Percentiles rank a stretch among this genome's conserved stretches.
Evolutionary conservation across 176 grass and related monocot genomes (phyloP).

Genomic region (Musa beccarii): DNA sequence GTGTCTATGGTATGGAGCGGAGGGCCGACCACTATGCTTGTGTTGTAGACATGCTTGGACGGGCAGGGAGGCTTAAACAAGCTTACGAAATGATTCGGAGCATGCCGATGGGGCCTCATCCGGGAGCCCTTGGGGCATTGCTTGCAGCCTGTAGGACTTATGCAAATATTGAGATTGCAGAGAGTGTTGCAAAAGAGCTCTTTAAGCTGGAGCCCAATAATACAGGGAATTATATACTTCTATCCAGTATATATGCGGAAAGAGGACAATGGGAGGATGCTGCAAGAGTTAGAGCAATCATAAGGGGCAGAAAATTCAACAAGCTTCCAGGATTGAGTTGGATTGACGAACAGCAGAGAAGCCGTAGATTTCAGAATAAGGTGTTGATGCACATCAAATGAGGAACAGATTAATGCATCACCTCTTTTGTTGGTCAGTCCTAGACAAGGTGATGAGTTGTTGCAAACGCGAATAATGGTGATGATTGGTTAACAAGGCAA

Average conservation of each 20-base stretch:
- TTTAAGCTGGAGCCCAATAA: slow-evolving; percentile 66
- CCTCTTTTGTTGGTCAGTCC: not conserved
- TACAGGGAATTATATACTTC: slow-evolving; percentile 68
- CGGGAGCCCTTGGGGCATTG: slow-evolving; percentile 57
- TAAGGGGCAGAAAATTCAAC: slow-evolving; percentile 37
- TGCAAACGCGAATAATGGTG: not conserved
- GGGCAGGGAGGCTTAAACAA: slow-evolving; percentile 55
- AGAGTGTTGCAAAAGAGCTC: slow-evolving; percentile 51
- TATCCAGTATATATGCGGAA: slow-evolving; percentile 62
- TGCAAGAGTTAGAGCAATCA: slow-evolving; percentile 42
- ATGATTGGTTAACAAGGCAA: not conserved
- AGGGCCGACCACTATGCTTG: slow-evolving; percentile 52
- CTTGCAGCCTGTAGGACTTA: slow-evolving; percentile 71
- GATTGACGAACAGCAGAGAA: slow-evolving; percentile 35
- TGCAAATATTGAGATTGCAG: slow-evolving; percentile 59
- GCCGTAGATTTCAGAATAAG: slow-evolving; percentile 18
- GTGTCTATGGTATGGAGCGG: slow-evolving; percentile 35
- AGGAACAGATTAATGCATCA: not conserved
- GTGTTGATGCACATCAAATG: slow-evolving; percentile 16
- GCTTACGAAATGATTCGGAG: slow-evolving; percentile 46
- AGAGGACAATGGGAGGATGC: slow-evolving; percentile 59
- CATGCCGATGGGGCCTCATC: slow-evolving; percentile 58
- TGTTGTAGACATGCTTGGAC: slow-evolving; percentile 62
- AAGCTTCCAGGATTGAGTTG: slow-evolving; percentile 64
- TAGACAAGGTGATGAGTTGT: not conserved